Evolutionary conservation across 2,329 filamentous ascomycete genomes (phyloP), one percentile per base, ranked within the genome.

Genomic region (Colletotrichum sojae): DNA sequence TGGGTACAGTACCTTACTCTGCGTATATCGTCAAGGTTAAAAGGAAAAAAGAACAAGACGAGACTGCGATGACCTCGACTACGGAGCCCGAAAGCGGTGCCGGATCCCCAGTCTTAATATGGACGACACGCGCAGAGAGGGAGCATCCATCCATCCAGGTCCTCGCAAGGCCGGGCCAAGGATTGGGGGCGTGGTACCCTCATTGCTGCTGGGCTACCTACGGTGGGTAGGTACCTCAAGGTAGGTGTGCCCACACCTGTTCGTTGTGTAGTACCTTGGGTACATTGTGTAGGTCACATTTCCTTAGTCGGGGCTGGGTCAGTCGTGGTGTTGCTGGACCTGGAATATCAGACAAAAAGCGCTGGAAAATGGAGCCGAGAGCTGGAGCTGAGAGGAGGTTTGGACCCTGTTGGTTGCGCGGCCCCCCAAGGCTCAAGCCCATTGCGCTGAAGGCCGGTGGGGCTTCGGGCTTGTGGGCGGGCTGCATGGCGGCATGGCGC

Each of bases 101-200:
- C 66, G 61, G 66, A 65, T 55, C 61, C 61, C 66, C 61, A 65
- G 66, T 69, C 61, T 69, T 69, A 65, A 69, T 69, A 69, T 31
- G 66, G 15, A 55, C 20, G 54, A 20, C 60, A 59, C 46, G 3
- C 31, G 31, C 8, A 36, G 22, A 25, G 66, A 65, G 62, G 54
- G 61, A 65, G 54, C n/a, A 69, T 59, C 31, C 31, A 36, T 36
- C 31, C 8, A 36, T 36, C 31, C 31, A 36, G 31, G 31, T 36
- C 48, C 59, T 63, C 54, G 48, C 60, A 46, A 31, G 25, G 36
- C 53, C 53, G 31, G 54, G 48, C 48, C 53, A 58, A 36, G 31
- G 10, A 9, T 36, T 36, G 31, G 31, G 31, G 31, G 31, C 31
- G 31, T 36, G 31, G 31, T 36, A 36, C 31, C 10, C 31, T 8